phyloP scores from a whole-genome alignment of 306 rosid species.

The Dalbergia cochinchinensis region DNA sequence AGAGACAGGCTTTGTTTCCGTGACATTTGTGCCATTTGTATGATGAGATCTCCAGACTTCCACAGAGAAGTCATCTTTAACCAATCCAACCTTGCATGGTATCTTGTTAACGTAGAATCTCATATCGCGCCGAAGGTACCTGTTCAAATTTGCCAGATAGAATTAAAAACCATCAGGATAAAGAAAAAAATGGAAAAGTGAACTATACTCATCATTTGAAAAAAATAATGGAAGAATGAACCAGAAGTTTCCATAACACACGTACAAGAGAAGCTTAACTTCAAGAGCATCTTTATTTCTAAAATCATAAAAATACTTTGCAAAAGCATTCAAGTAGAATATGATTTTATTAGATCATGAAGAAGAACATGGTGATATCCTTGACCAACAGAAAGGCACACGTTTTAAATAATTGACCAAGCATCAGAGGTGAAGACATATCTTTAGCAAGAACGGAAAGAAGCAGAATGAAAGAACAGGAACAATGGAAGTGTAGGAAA shows the following conservation, averaged over 20 bases:
- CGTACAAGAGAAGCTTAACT: not conserved
- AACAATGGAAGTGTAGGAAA: not conserved
- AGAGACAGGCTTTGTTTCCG: constrained; percentile 54
- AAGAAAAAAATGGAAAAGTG: not conserved
- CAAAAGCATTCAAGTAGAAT: not conserved
- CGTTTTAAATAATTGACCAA: not conserved
- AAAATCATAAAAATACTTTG: no score
- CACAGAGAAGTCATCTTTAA: constrained; percentile 62
- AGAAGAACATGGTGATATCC: not conserved
- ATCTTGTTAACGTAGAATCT: constrained; percentile 64
- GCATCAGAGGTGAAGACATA: not conserved
- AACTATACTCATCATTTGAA: not conserved
- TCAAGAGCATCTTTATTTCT: not conserved
- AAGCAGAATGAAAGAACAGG: not conserved
- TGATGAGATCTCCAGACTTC: constrained; percentile 53
- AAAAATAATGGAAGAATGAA: not conserved
- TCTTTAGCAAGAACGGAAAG: not conserved
- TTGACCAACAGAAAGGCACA: not conserved
- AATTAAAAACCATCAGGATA: constrained; percentile 15
- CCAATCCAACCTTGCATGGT: constrained; percentile 72
- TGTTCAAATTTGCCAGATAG: constrained; percentile 43
- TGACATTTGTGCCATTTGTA: constrained; percentile 41
- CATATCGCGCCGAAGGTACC: constrained; percentile 71
- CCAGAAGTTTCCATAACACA: not conserved
- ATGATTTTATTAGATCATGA: not conserved